These are phyloP conservation scores for Tuber umbilicatum DNA, from an alignment of 495 filamentous ascomycete species.

Conservation along the genomic window DNA sequence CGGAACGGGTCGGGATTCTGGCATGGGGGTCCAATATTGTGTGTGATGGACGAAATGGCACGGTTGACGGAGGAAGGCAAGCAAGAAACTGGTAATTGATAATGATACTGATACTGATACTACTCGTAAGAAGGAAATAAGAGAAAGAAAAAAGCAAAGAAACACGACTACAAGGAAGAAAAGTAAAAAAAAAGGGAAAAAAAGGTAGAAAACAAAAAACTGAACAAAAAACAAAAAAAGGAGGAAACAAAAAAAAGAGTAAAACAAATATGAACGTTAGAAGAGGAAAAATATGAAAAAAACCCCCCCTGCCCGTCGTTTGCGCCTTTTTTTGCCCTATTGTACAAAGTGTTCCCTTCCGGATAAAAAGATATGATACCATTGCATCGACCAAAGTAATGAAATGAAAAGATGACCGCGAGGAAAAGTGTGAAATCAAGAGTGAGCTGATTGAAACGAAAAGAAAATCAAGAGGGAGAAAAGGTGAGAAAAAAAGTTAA, in stretches of 20 bases:
- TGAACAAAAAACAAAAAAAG: neutral
- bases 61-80: neutral
- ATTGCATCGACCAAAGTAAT: neutral
- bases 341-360: neutral
- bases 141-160: neutral
- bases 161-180: neutral
- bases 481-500: slow-evolving; percentile 23
- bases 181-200: neutral
- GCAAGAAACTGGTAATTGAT: slow-evolving; percentile 1
- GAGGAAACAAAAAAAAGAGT: neutral
- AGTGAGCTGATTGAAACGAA: neutral
- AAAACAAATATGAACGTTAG: slow-evolving; percentile 6
- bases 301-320: neutral
- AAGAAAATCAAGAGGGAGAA: slow-evolving; percentile 15
- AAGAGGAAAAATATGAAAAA: neutral
- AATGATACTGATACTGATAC: neutral
- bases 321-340: slow-evolving; percentile 5
- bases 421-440: neutral
- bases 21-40: neutral
- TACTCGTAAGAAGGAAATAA: neutral
- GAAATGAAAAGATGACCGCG: neutral
- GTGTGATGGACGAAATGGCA: neutral
- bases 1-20: neutral
- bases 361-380: slow-evolving; percentile 1
- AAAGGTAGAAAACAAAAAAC: neutral